A percentile compares a stretch with the other conserved stretches of the same genome.
Conservation (phyloP, 2,329 filamentous ascomycete species). For the Aspergillus fischeri region DNA sequence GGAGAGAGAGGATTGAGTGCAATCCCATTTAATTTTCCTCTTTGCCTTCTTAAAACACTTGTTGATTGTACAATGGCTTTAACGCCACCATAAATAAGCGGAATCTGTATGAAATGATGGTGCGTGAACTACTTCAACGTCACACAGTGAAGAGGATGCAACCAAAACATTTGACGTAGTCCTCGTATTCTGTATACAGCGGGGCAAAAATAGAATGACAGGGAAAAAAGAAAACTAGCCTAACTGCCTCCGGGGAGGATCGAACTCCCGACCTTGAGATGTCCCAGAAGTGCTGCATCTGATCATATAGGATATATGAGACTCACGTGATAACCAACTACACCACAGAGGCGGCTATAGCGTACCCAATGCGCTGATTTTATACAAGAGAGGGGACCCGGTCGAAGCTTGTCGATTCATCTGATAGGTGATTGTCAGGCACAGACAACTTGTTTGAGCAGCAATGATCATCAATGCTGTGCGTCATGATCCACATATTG, state of each 20-base stretch:
- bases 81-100: not conserved
- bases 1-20: not conserved
- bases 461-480: not conserved
- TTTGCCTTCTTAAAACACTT: not conserved
- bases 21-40: not conserved
- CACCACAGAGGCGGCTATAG: not conserved
- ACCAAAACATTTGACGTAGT: not conserved
- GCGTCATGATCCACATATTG: not conserved
- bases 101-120: not conserved
- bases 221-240: not conserved
- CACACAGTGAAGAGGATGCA: not conserved
- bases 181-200: not conserved
- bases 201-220: not conserved
- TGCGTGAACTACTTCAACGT: not conserved
- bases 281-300: not conserved
- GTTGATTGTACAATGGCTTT: not conserved
- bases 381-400: not conserved
- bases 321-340: not conserved
- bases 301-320: not conserved
- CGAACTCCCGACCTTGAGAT: not conserved
- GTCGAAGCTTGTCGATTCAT: not conserved
- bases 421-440: too few species aligned
- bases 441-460: not conserved
- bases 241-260: not conserved
- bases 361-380: not conserved